Conservation (phyloP, 345 rosid species). For the Camelina sativa region DNA sequence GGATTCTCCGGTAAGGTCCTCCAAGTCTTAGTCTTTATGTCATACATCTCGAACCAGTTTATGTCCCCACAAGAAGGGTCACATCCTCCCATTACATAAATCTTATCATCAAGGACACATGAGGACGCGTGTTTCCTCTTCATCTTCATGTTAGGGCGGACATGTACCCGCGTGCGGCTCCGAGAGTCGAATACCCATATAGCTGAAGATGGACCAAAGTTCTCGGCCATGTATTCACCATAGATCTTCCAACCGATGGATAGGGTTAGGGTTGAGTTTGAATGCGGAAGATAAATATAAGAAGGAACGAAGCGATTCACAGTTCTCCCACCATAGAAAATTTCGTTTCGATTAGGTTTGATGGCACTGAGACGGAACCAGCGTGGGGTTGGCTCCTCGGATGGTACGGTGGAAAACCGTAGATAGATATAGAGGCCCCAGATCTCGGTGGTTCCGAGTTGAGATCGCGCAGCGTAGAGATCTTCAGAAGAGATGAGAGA, state of each 20-base stretch:
- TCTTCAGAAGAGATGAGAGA: conserved; percentile 60
- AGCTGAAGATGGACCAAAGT: conserved; percentile 40
- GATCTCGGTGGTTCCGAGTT: conserved; percentile 46
- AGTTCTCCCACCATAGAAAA: conserved; percentile 12
- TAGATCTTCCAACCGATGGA: conserved; percentile 53
- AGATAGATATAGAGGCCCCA: conserved; percentile 61
- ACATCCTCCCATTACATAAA: conserved; percentile 58
- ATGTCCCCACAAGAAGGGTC: background rate
- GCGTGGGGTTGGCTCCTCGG: background rate
- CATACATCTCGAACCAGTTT: conserved; percentile 27
- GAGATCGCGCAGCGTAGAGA: conserved; percentile 59
- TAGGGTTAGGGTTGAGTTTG: conserved; percentile 47
- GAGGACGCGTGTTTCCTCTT: conserved; percentile 61
- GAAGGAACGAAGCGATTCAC: conserved; percentile 44
- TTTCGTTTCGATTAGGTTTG: conserved; percentile 41
- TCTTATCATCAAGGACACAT: conserved; percentile 51
- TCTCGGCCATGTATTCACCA: conserved; percentile 52
- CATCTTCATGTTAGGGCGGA: conserved; percentile 60
- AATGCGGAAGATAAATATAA: background rate
- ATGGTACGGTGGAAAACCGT: conserved; percentile 26
- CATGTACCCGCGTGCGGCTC: conserved; percentile 56
- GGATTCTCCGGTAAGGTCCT: conserved; percentile 12
- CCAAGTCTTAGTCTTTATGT: conserved; percentile 28
- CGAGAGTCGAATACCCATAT: conserved; percentile 70
- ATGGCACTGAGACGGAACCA: conserved; percentile 29